A percentile compares a stretch with the other conserved stretches of the same genome.
Evolutionary conservation across 1,284 basidiomycete species (phyloP).

Genomic region (Termitomyces sp.): DNA sequence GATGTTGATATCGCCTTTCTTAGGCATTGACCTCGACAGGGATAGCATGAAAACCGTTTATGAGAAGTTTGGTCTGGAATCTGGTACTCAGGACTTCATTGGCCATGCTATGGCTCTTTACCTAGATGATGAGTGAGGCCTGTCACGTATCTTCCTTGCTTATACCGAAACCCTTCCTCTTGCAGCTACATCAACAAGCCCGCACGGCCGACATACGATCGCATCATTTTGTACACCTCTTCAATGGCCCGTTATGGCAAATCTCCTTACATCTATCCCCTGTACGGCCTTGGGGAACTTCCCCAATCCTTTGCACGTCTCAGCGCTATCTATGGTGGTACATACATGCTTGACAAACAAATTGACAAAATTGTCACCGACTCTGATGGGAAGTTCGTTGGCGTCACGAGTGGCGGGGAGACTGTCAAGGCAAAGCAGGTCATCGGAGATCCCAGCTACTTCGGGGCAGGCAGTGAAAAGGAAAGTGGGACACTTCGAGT

Average conservation of each 20-base stretch:
- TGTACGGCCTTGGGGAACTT: slow-evolving; percentile 98
- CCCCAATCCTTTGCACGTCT: slow-evolving; percentile 98
- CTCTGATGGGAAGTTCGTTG: slow-evolving; percentile 84
- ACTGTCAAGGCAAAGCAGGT: slow-evolving; percentile 97
- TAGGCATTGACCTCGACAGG: slow-evolving; percentile 83
- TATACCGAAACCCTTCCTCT: neutral
- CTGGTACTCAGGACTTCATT: slow-evolving; percentile 98
- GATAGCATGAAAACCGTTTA: slow-evolving; percentile 92
- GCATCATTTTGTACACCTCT: slow-evolving; percentile 95
- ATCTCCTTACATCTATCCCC: slow-evolving; percentile 99
- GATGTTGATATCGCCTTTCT: neutral
- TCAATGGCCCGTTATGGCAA: slow-evolving; percentile 99
- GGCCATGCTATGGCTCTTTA: slow-evolving; percentile 99
- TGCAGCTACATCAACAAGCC: slow-evolving; percentile 88
- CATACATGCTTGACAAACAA: slow-evolving; percentile 99
- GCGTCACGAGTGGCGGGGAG: slow-evolving; percentile 87
- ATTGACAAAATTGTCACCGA: slow-evolving; percentile 91
- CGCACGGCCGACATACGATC: slow-evolving; percentile 88
- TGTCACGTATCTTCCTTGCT: neutral
- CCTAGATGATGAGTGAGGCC: slow-evolving; percentile 89
- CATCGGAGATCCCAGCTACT: slow-evolving; percentile 98
- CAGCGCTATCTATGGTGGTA: slow-evolving; percentile 98
- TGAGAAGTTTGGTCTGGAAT: slow-evolving; percentile 94
- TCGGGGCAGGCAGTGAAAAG: slow-evolving; percentile 62
- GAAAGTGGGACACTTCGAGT: slow-evolving; percentile 82